Conservation (phyloP, 1,284 basidiomycete genomes). For the Pterula multifida region DNA sequence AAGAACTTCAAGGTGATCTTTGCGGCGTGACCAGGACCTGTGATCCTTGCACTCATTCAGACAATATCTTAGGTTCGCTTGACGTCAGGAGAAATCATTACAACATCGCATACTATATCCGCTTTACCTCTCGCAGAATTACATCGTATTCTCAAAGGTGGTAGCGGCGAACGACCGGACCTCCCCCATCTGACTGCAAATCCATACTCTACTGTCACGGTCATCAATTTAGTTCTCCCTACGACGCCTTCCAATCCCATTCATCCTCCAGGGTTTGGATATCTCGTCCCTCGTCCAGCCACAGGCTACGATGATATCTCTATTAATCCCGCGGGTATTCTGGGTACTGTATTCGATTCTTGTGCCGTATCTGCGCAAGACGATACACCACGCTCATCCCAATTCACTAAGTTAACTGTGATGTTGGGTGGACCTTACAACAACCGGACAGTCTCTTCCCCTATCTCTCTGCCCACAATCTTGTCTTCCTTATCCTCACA, state of each 20-base stretch:
- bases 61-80: constrained; percentile 29
- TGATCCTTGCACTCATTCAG: constrained; percentile 4
- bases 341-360: constrained; percentile 82
- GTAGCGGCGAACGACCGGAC: constrained; percentile 15
- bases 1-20: constrained; percentile 28
- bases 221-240: constrained; percentile 68
- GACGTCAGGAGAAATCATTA: constrained; percentile 23
- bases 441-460: constrained; percentile 8
- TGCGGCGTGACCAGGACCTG: background rate
- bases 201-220: constrained; percentile 53
- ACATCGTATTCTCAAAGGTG: constrained; percentile 32
- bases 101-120: constrained; percentile 49
- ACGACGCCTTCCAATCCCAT: constrained; percentile 32
- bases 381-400: constrained; percentile 14
- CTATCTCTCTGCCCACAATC: constrained; percentile 27
- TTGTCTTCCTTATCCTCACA: constrained; percentile 39
- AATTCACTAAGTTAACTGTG: constrained; percentile 68
- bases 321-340: constrained; percentile 37
- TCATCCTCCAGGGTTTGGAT: constrained; percentile 85
- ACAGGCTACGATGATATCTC: constrained; percentile 29
- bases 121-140: constrained; percentile 63
- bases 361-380: constrained; percentile 65
- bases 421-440: constrained; percentile 86
- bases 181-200: constrained; percentile 40
- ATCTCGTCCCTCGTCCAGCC: constrained; percentile 74